Evolutionary conservation across 495 filamentous ascomycete genomes (phyloP).

Genomic region (Aspergillus coremiiformis): DNA sequence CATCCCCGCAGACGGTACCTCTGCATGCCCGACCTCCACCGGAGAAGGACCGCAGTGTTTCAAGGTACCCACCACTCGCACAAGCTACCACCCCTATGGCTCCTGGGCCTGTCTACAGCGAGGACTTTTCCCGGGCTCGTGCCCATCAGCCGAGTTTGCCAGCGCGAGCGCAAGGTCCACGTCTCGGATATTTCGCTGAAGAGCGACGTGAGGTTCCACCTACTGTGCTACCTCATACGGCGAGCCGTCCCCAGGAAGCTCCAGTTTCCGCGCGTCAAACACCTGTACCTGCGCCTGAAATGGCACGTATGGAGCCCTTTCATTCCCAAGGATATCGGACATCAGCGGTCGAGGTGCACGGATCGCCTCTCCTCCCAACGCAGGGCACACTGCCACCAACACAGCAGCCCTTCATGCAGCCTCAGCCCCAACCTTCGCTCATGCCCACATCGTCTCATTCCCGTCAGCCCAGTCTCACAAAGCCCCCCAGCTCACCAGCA

Average conservation of each 20-base stretch:
- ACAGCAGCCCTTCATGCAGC: slow-evolving; percentile 24
- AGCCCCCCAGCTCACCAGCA: slow-evolving; percentile 33
- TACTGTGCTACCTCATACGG: slow-evolving; percentile 21
- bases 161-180: slow-evolving; percentile 32
- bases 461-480: slow-evolving; percentile 33
- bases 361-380: slow-evolving; percentile 15
- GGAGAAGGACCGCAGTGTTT: slow-evolving; percentile 32
- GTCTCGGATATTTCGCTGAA: slow-evolving; percentile 37
- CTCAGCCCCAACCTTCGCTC: slow-evolving; percentile 21
- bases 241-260: slow-evolving; percentile 26
- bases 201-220: slow-evolving; percentile 37
- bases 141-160: slow-evolving; percentile 23
- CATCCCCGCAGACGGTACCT: slow-evolving; percentile 28
- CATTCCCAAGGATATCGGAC: slow-evolving; percentile 21
- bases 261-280: slow-evolving; percentile 27
- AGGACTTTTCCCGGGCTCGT: slow-evolving; percentile 29
- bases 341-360: slow-evolving; percentile 18
- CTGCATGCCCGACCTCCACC: slow-evolving; percentile 24
- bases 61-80: slow-evolving; percentile 37
- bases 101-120: slow-evolving; percentile 21
- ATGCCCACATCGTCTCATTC: slow-evolving; percentile 29
- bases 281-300: slow-evolving; percentile 23
- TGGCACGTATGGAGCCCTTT: slow-evolving; percentile 33
- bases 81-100: slow-evolving; percentile 36
- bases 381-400: slow-evolving; percentile 9